Base-by-base conservation (phyloP, 805 yeast genomes). In the Lipomyces japonicus region DNA sequence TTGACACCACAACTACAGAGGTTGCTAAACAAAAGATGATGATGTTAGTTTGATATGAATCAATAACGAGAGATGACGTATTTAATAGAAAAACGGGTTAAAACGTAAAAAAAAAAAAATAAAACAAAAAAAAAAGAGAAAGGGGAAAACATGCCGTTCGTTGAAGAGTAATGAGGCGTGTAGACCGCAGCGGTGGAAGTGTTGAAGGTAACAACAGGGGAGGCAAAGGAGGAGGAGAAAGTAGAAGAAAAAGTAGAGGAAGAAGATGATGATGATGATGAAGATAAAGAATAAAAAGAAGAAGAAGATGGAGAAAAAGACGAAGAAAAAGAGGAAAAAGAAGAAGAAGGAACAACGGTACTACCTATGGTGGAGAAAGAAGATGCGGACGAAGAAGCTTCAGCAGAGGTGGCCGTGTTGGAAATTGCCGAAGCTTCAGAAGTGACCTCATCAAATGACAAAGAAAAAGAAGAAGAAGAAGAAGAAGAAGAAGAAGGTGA, bases 391-490 rank as follows among this genome's bases (percentile, higher is more conserved):
- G 68, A 45, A 28, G 64, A 22, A 19, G 62, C 53, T 38, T 58
- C 42, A 10, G 46, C 45, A 19, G 58, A 28, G 3, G 54, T 31
- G 39, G 55, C 51, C 28, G 65, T 25, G n/a, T 51, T 46, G 25
- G 58, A 46, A 31, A 60, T 16, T n/a, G 62, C 49, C 28, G 59
- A 40, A 32, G 64, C 44, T 34, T 62, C 36, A 9, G 63, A 25
- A 25, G 58, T 26, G 16, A 51, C n/a, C n/a, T n/a, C n/a, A n/a
- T n/a, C n/a, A n/a, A n/a, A n/a, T n/a, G n/a, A n/a, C n/a, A n/a
- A n/a, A n/a, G n/a, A n/a, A n/a, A n/a, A n/a, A n/a, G n/a, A 57
- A 6, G 65, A 46, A n/a, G 67, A 42, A 16, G 68, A 40, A 24
- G 66, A 36, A 30, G 68, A 45, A 28, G 64, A 22, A 19, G 62